Percentiles rank a stretch among this genome's conserved stretches.
Conservation (phyloP, 495 filamentous ascomycete genomes). For the Beverwykella pulmonaria region DNA sequence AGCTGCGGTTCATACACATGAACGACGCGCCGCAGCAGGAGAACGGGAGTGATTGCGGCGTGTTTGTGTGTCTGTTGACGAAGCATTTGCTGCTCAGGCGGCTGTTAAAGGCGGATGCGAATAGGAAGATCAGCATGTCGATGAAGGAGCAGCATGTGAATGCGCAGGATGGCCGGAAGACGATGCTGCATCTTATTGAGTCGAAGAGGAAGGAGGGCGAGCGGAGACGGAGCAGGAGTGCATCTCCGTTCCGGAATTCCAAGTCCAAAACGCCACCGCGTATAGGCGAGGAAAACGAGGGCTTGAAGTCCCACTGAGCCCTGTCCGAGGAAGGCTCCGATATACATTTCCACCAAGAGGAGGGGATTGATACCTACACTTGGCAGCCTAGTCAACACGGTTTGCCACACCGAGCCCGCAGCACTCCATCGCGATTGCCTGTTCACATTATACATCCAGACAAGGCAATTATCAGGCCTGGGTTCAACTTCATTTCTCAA, state of each 20-base stretch:
- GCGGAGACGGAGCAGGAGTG: conserved; percentile 57
- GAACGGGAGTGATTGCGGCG: conserved; percentile 90
- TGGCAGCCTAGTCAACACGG: not conserved
- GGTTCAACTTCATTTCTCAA: not conserved
- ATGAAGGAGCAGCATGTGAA: conserved; percentile 80
- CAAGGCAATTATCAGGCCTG: not conserved
- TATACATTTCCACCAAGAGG: not conserved
- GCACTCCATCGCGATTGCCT: not conserved
- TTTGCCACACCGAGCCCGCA: no score
- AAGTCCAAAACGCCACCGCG: conserved; percentile 42
- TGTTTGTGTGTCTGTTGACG: conserved; percentile 95
- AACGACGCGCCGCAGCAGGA: conserved; percentile 88
- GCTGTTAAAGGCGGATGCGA: conserved; percentile 72
- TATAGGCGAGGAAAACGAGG: conserved; percentile 45
- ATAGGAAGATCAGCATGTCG: conserved; percentile 89
- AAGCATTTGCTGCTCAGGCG: conserved; percentile 80
- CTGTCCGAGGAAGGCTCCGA: not conserved
- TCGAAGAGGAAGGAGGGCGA: conserved; percentile 80
- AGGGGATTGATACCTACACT: not conserved
- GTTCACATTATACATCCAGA: not conserved
- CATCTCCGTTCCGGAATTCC: conserved; percentile 37
- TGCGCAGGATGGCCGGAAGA: conserved; percentile 72
- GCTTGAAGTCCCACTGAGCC: not conserved
- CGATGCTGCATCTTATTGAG: conserved; percentile 87
- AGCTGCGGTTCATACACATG: conserved; percentile 72